Base-by-base conservation (phyloP, 257 asterid genomes). In the Cynanchum wilfordii region DNA sequence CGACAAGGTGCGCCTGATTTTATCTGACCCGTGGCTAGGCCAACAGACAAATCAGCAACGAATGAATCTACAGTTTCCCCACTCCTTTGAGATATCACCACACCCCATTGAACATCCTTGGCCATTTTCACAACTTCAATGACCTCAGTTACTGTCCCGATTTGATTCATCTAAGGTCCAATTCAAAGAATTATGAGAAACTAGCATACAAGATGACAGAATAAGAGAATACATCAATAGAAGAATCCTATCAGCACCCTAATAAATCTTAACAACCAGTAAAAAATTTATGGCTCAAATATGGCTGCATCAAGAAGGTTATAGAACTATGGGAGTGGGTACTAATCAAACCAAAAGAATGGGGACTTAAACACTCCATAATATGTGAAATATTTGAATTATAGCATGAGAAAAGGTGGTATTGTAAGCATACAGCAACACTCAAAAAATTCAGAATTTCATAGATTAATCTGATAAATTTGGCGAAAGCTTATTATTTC, bases 1-100 rank as follows among this genome's bases (percentile, higher is more conserved):
- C 97, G 92, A 84, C 97, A 89, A 77, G 99, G 98, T 24, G 96
- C 98, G 65, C 99, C 99, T 33, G 97, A 96, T 87, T 95, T 92
- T 70, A 95, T 85, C 87, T 90, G 99, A 76, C 93, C 91, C 71
- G 90, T 66, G 74, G 88, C 86, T 51, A 95, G 89, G 76, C 98
- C 99, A 78, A 95, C 99, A 40, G 97, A 89, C 76, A 95, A 84
- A 86, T 95, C 99, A 73, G 99, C 87, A 80, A 92, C 76, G 83
- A 90, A 95, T 69, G 91, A 81, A 81, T 95, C 99, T 78, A 86
- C 98, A 78, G 92, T 89, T 85, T 92, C 99, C 51, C 99, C 99
- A 77, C 90, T 87, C 85, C 96, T 86, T 81, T 95, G 98, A 76
- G 97, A 89, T 75, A 89, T 81, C 80, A 89, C 89, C 80, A 90